A percentile compares a stretch with the other conserved stretches of the same genome.
Evolutionary conservation across 2,329 filamentous ascomycete species (phyloP).

Genomic region (Mollisia scopiformis): DNA sequence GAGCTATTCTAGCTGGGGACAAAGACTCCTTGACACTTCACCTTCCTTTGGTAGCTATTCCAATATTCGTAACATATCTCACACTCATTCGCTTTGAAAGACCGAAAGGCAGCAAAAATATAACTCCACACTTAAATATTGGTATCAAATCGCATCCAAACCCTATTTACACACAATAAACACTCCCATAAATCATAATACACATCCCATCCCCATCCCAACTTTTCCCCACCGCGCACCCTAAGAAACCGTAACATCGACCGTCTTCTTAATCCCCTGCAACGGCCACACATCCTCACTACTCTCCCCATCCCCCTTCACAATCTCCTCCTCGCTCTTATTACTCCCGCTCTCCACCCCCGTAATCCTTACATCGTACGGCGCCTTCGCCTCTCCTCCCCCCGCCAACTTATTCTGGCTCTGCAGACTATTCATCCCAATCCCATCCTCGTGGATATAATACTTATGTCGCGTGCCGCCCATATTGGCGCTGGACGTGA

Average conservation of each 20-base stretch:
- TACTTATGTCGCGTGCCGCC: conserved; percentile 23
- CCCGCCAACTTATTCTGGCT: background rate
- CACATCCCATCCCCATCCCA: no score
- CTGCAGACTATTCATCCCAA: conserved; percentile 21
- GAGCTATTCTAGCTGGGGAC: no score
- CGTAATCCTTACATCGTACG: conserved; percentile 22
- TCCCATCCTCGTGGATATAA: conserved; percentile 28
- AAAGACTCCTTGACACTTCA: no score
- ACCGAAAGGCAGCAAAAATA: no score
- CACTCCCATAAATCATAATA: background rate
- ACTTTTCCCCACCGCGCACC: background rate
- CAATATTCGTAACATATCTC: no score
- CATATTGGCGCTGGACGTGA: background rate
- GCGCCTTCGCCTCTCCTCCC: conserved; percentile 8
- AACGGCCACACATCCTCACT: conserved; percentile 23
- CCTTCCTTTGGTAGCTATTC: no score
- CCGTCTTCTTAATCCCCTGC: conserved; percentile 26
- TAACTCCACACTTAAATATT: no score
- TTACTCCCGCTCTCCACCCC: background rate
- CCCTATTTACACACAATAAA: no score
- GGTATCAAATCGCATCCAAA: no score
- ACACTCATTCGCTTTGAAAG: no score
- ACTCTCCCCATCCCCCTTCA: background rate
- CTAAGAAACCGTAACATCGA: conserved; percentile 15
- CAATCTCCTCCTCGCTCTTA: background rate